phyloP scores from a whole-genome alignment of 106 monocot genomes.

The Agapanthus africanus region DNA sequence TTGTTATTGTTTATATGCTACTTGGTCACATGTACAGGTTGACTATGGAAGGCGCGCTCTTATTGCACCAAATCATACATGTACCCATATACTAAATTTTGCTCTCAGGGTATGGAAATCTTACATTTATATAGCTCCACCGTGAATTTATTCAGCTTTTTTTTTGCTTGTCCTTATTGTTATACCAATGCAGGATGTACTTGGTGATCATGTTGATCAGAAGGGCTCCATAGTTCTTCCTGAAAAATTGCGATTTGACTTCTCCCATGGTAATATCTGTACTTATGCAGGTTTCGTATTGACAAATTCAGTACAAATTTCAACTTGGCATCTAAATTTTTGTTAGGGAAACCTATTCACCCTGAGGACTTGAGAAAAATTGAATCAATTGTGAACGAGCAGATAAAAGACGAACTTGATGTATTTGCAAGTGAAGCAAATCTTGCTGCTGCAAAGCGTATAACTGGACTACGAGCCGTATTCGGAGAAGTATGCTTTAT shows the following conservation, averaged over 20 bases:
- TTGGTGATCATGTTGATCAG: conserved; percentile 97
- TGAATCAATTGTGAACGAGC: conserved; percentile 87
- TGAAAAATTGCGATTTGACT: conserved; percentile 90
- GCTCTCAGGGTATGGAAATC: conserved; percentile 67
- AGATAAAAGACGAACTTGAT: conserved; percentile 76
- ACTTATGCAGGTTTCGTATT: not conserved
- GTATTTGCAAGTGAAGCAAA: conserved; percentile 75
- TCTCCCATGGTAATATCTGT: conserved; percentile 69
- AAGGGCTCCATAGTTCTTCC: conserved; percentile 99
- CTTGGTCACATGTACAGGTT: conserved; percentile 49
- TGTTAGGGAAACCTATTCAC: conserved; percentile 81
- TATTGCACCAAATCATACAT: conserved; percentile 97
- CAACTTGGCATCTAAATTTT: not conserved
- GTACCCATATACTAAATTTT: conserved; percentile 97
- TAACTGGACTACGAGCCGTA: conserved; percentile 77
- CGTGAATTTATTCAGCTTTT: not conserved
- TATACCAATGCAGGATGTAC: conserved; percentile 59
- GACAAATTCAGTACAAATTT: not conserved
- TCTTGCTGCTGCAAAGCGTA: conserved; percentile 55
- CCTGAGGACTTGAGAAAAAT: conserved; percentile 86
- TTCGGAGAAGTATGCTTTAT: conserved; percentile 75
- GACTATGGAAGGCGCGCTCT: conserved; percentile 73
- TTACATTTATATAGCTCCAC: not conserved
- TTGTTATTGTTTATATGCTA: no score
- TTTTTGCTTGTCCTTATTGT: conserved; percentile 2